Evolutionary conservation across 2,329 filamentous ascomycete genomes (phyloP).

Genomic region (Alternaria sp.): DNA sequence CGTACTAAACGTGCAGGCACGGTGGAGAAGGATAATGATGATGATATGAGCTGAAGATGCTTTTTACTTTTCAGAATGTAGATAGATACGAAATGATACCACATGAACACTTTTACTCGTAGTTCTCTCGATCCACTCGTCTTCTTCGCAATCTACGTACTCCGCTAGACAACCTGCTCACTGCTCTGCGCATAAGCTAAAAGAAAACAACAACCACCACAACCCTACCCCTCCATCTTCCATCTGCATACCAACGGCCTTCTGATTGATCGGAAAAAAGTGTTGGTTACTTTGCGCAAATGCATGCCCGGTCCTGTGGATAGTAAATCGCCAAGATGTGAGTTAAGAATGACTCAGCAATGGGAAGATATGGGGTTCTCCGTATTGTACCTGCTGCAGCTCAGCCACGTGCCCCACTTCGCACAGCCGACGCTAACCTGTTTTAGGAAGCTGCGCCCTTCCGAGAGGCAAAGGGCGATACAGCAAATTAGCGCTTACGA

Average conservation of each 20-base stretch:
- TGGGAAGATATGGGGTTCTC: slow-evolving; percentile 1
- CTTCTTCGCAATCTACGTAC: background rate
- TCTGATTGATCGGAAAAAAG: background rate
- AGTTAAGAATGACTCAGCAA: background rate
- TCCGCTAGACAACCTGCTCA: background rate
- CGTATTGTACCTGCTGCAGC: slow-evolving; percentile 10
- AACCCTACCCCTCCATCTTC: background rate
- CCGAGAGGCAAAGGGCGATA: slow-evolving; percentile 25
- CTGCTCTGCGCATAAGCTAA: background rate
- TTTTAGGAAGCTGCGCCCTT: slow-evolving; percentile 22
- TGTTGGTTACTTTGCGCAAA: background rate
- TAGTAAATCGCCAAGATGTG: background rate
- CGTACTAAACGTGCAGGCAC: slow-evolving; percentile 63
- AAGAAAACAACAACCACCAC: background rate
- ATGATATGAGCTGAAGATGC: background rate
- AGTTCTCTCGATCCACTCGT: background rate
- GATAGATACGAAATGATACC: slow-evolving; percentile 10
- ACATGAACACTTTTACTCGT: background rate
- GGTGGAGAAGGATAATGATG: background rate
- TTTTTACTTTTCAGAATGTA: background rate
- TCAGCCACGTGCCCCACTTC: slow-evolving; percentile 18
- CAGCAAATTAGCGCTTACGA: slow-evolving; percentile 23
- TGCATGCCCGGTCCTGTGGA: background rate
- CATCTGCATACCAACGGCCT: background rate
- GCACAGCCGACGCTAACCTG: slow-evolving; percentile 17